Base-by-base conservation (phyloP, 371 early-diverging fungal genomes). In the Chytridium lagenaria region DNA sequence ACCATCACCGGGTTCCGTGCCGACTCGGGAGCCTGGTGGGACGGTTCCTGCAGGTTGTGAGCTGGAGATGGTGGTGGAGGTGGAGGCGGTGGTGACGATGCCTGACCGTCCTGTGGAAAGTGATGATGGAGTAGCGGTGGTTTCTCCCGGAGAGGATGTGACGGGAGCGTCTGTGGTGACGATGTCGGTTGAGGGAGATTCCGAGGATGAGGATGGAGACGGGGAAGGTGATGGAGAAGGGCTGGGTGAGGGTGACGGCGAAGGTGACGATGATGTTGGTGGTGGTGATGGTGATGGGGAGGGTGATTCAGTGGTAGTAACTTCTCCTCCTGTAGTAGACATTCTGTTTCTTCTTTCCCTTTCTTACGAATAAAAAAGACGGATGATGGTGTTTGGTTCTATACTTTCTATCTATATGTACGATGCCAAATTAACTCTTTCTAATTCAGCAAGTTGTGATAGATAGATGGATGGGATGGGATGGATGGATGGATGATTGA, bases 171-270 rank as follows among this genome's bases (percentile, higher is more conserved):
- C 37, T 7, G 57, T 55, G 30, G 61, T 61, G 61, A 61, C 26
- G n/a, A n/a, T n/a, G n/a, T n/a, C n/a, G 61, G 61, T 61, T 26
- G 61, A 34, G 30, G 36, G 16, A 23, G 61, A 34, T 61, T 30
- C 30, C 36, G 61, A 33, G 26, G 57, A 30, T 30, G 57, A 30
- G 26, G 57, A 55, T 5, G 57, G 23, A 26, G 57, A 55, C 15
- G 57, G 10, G 57, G 57, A 26, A 23, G 57, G 26, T 10, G 57
- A 30, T 10, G 57, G 57, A 10, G 57, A 30, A 10, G 57, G 26
- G 57, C 7, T 10, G 10, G 57, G 7, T 30, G 57, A 16, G 7
- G 57, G 22, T 7, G 57, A 16, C 26, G 57, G 57, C 5, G 57
- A 16, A 7, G 22, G 57, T 23, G 57, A 26, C 57, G 57, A 30